Evolutionary conservation across 768 basidiomycete genomes (phyloP).

Genomic region (Cystofilobasidium ferigula): DNA sequence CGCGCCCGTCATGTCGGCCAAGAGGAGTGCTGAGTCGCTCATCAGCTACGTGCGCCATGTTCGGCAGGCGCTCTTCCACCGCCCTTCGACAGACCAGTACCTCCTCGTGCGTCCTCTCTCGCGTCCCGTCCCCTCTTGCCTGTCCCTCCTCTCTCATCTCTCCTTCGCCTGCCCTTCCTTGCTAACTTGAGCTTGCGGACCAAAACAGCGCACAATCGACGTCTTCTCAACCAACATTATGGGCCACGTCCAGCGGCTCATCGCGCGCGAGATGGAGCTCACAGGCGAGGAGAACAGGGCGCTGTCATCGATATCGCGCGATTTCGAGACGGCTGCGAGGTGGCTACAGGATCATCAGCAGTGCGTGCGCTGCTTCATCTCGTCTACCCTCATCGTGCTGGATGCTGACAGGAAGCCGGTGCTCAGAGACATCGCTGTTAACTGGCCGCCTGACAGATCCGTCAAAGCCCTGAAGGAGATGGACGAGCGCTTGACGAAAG

Average conservation of each 20-base stretch:
- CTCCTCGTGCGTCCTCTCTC: slow-evolving; percentile 5
- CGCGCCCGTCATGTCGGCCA: background rate
- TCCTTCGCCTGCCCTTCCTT: background rate
- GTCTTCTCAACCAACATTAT: slow-evolving; percentile 15
- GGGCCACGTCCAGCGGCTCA: slow-evolving; percentile 14
- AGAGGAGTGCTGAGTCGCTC: background rate
- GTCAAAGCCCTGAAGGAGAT: slow-evolving; percentile 20
- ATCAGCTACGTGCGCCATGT: background rate
- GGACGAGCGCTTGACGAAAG: slow-evolving; percentile 24
- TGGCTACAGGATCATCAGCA: slow-evolving; percentile 24
- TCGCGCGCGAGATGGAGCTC: slow-evolving; percentile 22
- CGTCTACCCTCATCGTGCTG: too few species aligned
- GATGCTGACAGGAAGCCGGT: background rate
- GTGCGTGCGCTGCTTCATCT: slow-evolving; percentile 5
- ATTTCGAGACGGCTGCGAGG: slow-evolving; percentile 24
- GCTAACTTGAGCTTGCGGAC: background rate
- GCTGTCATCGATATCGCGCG: slow-evolving; percentile 15
- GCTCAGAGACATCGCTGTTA: slow-evolving; percentile 13
- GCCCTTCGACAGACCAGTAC: background rate
- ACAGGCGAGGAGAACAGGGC: slow-evolving; percentile 22
- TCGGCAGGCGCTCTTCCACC: background rate
- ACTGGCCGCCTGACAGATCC: slow-evolving; percentile 18
- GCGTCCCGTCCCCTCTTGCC: background rate
- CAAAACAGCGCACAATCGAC: slow-evolving; percentile 11
- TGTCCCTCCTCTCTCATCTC: background rate